Percentiles rank a stretch among this genome's conserved stretches.
Conservation (phyloP, 192 early-diverging fungal genomes). For the Mortierella antarctica region DNA sequence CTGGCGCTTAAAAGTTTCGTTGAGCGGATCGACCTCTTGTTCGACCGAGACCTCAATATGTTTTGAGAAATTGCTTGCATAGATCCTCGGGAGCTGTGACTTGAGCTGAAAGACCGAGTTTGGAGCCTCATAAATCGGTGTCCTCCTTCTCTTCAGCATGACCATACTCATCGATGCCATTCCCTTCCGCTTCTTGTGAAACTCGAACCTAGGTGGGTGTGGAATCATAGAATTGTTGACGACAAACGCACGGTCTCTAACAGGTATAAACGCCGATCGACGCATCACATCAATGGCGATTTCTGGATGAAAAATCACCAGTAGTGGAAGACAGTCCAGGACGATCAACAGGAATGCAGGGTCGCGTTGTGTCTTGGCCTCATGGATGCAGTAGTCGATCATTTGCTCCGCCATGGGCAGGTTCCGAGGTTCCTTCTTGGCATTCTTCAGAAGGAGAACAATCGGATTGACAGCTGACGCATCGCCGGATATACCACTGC, state of each 20-base stretch:
- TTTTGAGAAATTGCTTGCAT: background rate
- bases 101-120: constrained; percentile 23
- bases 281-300: constrained; percentile 8
- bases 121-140: background rate
- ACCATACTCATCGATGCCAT: background rate
- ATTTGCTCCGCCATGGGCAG: constrained; percentile 7
- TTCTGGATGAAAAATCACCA: constrained; percentile 1
- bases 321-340: background rate
- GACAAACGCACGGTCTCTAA: constrained; percentile 3
- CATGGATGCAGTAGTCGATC: constrained; percentile 20
- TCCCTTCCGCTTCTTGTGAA: background rate
- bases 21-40: background rate
- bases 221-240: constrained; percentile 6
- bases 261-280: constrained; percentile 10
- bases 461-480: constrained; percentile 1
- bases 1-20: background rate
- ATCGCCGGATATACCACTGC: background rate
- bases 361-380: constrained; percentile 14
- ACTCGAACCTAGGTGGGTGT: background rate
- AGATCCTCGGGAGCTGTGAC: constrained; percentile 7
- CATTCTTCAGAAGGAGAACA: constrained; percentile 1
- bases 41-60: constrained; percentile 4
- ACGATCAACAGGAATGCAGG: constrained; percentile 6
- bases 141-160: background rate
- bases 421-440: constrained; percentile 3